Base-by-base conservation (phyloP, 306 rosid genomes). In the Pyrus betulifolia region DNA sequence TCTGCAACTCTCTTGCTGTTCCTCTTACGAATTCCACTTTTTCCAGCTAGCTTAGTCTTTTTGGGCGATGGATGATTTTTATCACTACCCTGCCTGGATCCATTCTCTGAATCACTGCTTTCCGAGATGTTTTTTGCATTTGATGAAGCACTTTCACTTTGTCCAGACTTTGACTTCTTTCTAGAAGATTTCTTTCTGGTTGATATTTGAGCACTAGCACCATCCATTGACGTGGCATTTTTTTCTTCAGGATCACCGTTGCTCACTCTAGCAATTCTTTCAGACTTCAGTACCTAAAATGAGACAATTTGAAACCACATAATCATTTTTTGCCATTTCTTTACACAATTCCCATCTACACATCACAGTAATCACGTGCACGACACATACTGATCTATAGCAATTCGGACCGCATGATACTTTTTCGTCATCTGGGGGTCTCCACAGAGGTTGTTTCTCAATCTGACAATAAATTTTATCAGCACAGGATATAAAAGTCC, bases 1-100 rank as follows among this genome's bases (percentile, higher is more conserved):
- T 92, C 98, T 17, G 97, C 98, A 83, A 91, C 99, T 76, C 97
- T 88, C 82, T 92, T 96, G 84, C 98, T 96, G 83, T 96, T 96
- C 85, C 99, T 87, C 86, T 92, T 92, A 55, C 80, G 85, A 61
- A 81, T 67, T 84, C 85, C 96, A 78, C 83, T 76, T 74, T 80
- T 88, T 72, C 92, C 96, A 67, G 70, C 79, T 45, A 86, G 64
- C 77, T 88, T 92, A 60, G 84, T 46, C 87, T 91, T 92, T 67
- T 86, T 84, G 27, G 88, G 84, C 23, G 88, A 71, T 66, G 86
- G 80, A 17, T 76, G 90, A 80, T 86, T 89, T 70, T 79, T 80
- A 65, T 87, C 70, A 80, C 76, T 78, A 57, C 88, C 96, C 78
- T 87, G 85, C 76, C 91, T 91, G 13, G 82, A 84, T 81, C 90